Conservation (phyloP, 495 filamentous ascomycete genomes). For the Parmelia sp. region DNA sequence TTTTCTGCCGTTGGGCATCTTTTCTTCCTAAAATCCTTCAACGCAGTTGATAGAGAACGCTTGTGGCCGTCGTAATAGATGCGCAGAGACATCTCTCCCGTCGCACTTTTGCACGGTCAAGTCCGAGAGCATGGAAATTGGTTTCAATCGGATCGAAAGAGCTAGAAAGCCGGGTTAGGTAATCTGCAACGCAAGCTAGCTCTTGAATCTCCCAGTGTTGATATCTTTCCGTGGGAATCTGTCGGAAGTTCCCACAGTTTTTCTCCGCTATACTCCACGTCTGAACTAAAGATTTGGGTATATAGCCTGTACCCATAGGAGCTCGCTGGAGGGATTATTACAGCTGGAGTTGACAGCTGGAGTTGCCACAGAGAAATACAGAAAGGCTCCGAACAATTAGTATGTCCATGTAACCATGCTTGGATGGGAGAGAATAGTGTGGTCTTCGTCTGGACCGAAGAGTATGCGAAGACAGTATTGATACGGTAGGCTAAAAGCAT, state of each 20-base stretch:
- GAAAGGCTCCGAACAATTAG: too few species aligned
- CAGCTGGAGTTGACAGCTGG: too few species aligned
- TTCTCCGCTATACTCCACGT: neutral
- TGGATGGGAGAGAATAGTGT: too few species aligned
- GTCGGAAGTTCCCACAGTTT: neutral
- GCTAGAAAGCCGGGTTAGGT: neutral
- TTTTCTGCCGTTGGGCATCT: neutral
- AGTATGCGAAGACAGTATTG: too few species aligned
- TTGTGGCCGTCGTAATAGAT: neutral
- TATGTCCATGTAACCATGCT: too few species aligned
- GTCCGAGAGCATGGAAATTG: neutral
- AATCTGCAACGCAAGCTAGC: neutral
- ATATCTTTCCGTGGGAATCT: neutral
- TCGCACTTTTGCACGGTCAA: neutral
- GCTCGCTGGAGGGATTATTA: constrained; percentile 1
- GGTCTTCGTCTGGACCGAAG: too few species aligned
- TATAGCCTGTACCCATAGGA: neutral
- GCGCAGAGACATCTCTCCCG: neutral
- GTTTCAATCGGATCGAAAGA: neutral
- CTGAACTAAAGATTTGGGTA: neutral
- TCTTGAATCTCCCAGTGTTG: neutral
- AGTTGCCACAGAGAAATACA: too few species aligned
- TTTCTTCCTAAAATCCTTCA: neutral
- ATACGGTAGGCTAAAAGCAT: too few species aligned
- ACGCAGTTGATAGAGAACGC: neutral